phyloP scores from a whole-genome alignment of 2,329 filamentous ascomycete species.

The Fusarium camptoceras region DNA sequence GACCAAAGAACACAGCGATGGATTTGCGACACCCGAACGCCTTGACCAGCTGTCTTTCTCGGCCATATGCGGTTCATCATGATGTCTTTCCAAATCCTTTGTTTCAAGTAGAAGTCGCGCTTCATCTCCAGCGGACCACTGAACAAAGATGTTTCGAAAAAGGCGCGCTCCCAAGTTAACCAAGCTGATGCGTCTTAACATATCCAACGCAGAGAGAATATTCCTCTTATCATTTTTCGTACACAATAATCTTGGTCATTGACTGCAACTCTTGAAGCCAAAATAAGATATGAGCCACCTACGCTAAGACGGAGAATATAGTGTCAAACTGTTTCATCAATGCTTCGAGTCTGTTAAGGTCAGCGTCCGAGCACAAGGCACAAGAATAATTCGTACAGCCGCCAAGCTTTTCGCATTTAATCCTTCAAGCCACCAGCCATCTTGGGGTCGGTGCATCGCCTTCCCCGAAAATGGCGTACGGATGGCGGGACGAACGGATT shows the following conservation, averaged over 20 bases:
- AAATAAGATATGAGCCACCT: constrained; percentile 3
- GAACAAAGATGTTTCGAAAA: constrained; percentile 11
- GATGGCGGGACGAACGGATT: constrained; percentile 36
- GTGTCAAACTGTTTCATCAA: constrained; percentile 44
- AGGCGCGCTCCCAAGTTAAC: not conserved
- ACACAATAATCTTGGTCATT: constrained; percentile 4
- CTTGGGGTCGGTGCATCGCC: constrained; percentile 39
- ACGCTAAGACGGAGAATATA: constrained; percentile 34
- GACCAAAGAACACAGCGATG: constrained; percentile 29
- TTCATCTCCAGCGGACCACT: not conserved
- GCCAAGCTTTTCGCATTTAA: constrained; percentile 36
- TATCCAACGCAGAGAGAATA: constrained; percentile 28
- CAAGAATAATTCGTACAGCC: constrained; percentile 29
- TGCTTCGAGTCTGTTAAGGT: constrained; percentile 32
- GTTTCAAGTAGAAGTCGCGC: not conserved
- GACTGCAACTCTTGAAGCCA: constrained; percentile 1
- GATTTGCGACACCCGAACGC: constrained; percentile 36
- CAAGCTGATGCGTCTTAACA: constrained; percentile 1
- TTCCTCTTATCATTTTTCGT: not conserved
- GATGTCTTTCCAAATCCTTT: not conserved
- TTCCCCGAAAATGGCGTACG: constrained; percentile 41
- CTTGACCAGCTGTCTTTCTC: constrained; percentile 36
- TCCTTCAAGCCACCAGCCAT: constrained; percentile 29
- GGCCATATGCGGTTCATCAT: constrained; percentile 15
- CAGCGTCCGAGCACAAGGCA: constrained; percentile 37